Evolutionary conservation across 371 early-diverging fungal species (phyloP), one percentile per base, ranked within the genome.

Genomic region (Mortierella sp.): DNA sequence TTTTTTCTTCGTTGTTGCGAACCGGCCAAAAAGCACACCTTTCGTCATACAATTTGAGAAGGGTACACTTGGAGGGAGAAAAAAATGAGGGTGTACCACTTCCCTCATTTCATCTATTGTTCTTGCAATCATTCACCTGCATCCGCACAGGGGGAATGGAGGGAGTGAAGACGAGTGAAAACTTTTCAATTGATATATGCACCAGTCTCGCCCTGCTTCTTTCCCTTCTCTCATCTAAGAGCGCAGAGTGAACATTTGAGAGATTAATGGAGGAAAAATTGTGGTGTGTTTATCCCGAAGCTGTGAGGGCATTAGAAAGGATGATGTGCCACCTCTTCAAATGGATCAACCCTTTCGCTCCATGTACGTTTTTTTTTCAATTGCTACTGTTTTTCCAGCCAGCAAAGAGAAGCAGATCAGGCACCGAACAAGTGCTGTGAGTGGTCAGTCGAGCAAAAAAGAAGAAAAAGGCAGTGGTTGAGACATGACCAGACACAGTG

Each of bases 401-500:
- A 57, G n/a, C 1, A 13, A 59, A 59, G 21, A 34, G 13, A 21
- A 10, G 24, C 37, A 64, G 64, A 64, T 64, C 64, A 64, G 64
- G 64, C 64, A 64, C 64, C 64, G 24, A 37, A 34, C 37, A 64
- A 64, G 10, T 10, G 64, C 16, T 64, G 0, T 61, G 37, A 64
- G 37, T 64, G 64, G 64, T 64, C 0, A 31, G 19, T 57, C 28
- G 59, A 31, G 31, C 8, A 31, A 46, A 64, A 34, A 21, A 19
- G 5, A 61, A 31, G 54, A 61, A 57, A 61, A 61, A 19, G 59
- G 31, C 19, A 19, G 37, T 64, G 40, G 64, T 40, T 64, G 64
- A 64, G 64, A 64, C 64, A 64, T 37, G 64, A 64, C 64, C 64
- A 64, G 37, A 64, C 64, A 37, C 37, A 37, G 16, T 64, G 40